Base-by-base conservation (phyloP, 2,329 filamentous ascomycete genomes). In the Talaromyces islandicus region DNA sequence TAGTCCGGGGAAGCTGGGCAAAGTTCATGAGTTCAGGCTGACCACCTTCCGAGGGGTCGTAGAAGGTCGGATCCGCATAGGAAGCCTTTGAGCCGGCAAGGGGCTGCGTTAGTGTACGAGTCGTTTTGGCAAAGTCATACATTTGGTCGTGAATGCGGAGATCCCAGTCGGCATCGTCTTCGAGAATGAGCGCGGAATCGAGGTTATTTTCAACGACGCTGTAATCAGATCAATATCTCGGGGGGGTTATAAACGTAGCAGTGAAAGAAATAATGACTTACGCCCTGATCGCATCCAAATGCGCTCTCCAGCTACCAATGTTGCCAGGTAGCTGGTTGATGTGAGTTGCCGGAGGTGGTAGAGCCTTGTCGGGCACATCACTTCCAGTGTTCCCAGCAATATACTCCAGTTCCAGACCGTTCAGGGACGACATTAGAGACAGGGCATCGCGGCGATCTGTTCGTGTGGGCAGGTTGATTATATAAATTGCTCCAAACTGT, bases 161-260 rank as follows among this genome's bases (percentile, higher is more conserved):
- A 59, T 85, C 83, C 83, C 83, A 85, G 69, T 85, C 83, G 21
- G 78, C 75, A 59, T 85, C 83, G 64, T 85, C 83, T 65, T 85
- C 83, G 27, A 85, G 67, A 29, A 85, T 80, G 1, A 85, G 69
- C 0, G 80, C 81, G 1, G 78, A 80, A 1, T 73, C 70, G 2
- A 82, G 64, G 46, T 78, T 76, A 11, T 77, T 69, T n/a, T 77
- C 70, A 12, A 84, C 73, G 12, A 84, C 71, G 24, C 73, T 75
- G 21, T 21, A 48, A 7, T 4, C 53, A 27, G 21, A 21, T 12
- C 29, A 54, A 24, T 7, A 12, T 12, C 19, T n/a, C n/a, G n/a
- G n/a, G n/a, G 14, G 7, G 48, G 4, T 24, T 38, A 11, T 12
- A 25, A 10, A 2, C 3, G 29, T 10, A 7, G n/a, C 9, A 10